Evolutionary conservation across 768 basidiomycete genomes (phyloP), one percentile per base, ranked within the genome.

Genomic region (Boletus reticulatus): DNA sequence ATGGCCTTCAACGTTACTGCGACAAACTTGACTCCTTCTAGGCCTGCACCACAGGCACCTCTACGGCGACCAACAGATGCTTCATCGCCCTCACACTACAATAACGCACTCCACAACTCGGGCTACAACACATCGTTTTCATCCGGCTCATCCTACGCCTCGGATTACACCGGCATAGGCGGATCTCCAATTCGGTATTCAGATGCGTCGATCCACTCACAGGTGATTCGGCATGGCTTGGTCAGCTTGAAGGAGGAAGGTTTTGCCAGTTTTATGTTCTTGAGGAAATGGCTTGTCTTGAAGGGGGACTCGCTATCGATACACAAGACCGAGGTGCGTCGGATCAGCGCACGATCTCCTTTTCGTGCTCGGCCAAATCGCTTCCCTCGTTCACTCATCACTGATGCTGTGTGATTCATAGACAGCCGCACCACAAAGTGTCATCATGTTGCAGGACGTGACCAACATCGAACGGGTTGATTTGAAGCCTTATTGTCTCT

Each of bases 211-310:
- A 60, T 68, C 50, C 67, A 62, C 57, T 59, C 76, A 2, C 79
- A 83, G 46, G 69, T 88, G 49, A 74, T 94, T 44, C 76, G 92
- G 43, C 75, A 75, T 52, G 96, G 90, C n/a, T 75, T 75, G 42
- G 93, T 91, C 43, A 88, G 81, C 69, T 78, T 96, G 65, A 98
- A 98, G 78, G 96, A 99, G 71, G 95, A 97, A 48, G 91, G 93
- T 1, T 85, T 98, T 59, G 85, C 89, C 3, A 90, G 89, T 59
- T 94, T 92, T 81, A 80, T 97, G 48, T 98, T 95, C 86, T 84
- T 88, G 70, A 83, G 89, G 66, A 90, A 92, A 70, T 98, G 89
- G 88, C 75, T 98, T 53, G 80, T 96, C 6, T 78, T 99, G 58
- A 89, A 84, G 65, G 92, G 94, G 47, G 80, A 85, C 62, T 78